These are phyloP conservation scores for Adansonia gregorii DNA, from an alignment of 441 rosid genomes.

Conservation along the genomic window DNA sequence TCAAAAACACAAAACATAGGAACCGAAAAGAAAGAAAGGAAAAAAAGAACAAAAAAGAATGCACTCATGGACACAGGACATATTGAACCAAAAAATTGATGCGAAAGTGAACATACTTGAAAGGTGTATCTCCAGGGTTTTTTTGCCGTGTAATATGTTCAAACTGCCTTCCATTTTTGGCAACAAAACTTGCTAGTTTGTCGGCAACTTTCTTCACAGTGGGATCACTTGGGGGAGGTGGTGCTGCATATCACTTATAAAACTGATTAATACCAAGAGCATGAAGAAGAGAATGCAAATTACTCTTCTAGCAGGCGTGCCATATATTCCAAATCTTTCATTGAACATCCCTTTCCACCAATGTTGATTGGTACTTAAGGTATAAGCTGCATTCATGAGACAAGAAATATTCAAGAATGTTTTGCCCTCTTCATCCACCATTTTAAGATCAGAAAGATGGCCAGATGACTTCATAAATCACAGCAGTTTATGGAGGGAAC, in stretches of 20 bases:
- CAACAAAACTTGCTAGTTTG: slow-evolving; percentile 96
- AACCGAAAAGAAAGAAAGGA: neutral
- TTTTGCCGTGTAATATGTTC: slow-evolving; percentile 89
- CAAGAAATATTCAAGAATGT: slow-evolving; percentile 79
- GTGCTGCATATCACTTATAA: slow-evolving; percentile 99
- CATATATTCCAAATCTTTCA: slow-evolving; percentile 93
- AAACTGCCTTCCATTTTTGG: slow-evolving; percentile 95
- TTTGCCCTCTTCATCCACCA: slow-evolving; percentile 51
- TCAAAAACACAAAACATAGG: slow-evolving; percentile 17
- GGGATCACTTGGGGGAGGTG: slow-evolving; percentile 82
- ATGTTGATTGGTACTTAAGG: slow-evolving; percentile 79
- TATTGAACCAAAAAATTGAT: neutral
- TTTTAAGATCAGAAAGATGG: slow-evolving; percentile 44
- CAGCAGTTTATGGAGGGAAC: slow-evolving; percentile 20
- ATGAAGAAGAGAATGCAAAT: slow-evolving; percentile 97
- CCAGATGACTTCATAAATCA: slow-evolving; percentile 31
- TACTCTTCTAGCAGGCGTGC: slow-evolving; percentile 91
- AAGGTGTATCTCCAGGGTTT: slow-evolving; percentile 95
- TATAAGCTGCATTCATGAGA: slow-evolving; percentile 97
- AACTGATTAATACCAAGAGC: slow-evolving; percentile 98
- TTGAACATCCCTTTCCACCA: slow-evolving; percentile 92
- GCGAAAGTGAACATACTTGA: slow-evolving; percentile 59
- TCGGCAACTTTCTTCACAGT: slow-evolving; percentile 97
- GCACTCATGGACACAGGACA: neutral
- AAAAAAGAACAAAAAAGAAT: neutral